Conservation (phyloP, 495 filamentous ascomycete genomes). For the Stereocaulon alpinum region DNA sequence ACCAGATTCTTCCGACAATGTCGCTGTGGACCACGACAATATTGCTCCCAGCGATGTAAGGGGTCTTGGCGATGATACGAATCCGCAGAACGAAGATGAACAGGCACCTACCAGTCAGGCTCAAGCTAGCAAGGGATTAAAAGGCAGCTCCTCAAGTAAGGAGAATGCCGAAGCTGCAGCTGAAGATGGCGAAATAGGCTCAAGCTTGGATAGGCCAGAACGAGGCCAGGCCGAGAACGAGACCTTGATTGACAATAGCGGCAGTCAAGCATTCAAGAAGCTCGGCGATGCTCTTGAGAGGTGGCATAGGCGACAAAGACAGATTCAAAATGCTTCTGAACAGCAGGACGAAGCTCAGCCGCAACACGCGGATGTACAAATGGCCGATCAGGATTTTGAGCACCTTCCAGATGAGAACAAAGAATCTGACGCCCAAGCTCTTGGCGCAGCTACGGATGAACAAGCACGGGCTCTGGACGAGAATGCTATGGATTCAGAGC, state of each 20-base stretch:
- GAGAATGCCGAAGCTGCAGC: conserved; percentile 35
- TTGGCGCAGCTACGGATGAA: conserved; percentile 80
- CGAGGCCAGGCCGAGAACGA: neutral
- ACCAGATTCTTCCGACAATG: conserved; percentile 34
- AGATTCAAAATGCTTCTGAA: conserved; percentile 62
- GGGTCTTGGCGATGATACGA: conserved; percentile 31
- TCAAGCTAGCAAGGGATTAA: conserved; percentile 33
- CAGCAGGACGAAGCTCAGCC: conserved; percentile 43
- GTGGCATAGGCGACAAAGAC: conserved; percentile 75
- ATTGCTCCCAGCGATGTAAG: conserved; percentile 55
- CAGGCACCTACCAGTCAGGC: conserved; percentile 34
- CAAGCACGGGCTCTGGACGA: conserved; percentile 72
- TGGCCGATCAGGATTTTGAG: conserved; percentile 70
- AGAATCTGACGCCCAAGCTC: conserved; percentile 73
- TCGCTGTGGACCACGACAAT: conserved; percentile 50
- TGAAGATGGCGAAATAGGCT: conserved; percentile 19
- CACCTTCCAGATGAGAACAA: conserved; percentile 78
- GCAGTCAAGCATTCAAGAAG: conserved; percentile 68
- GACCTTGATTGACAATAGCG: neutral
- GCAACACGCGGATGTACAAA: conserved; percentile 45
- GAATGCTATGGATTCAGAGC: conserved; percentile 69
- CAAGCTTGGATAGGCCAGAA: neutral
- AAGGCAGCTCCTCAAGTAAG: conserved; percentile 25
- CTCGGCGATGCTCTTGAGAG: conserved; percentile 86
- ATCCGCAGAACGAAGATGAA: conserved; percentile 33